Conservation (phyloP, 768 basidiomycete species). For the Hygrocybe coccinea region DNA sequence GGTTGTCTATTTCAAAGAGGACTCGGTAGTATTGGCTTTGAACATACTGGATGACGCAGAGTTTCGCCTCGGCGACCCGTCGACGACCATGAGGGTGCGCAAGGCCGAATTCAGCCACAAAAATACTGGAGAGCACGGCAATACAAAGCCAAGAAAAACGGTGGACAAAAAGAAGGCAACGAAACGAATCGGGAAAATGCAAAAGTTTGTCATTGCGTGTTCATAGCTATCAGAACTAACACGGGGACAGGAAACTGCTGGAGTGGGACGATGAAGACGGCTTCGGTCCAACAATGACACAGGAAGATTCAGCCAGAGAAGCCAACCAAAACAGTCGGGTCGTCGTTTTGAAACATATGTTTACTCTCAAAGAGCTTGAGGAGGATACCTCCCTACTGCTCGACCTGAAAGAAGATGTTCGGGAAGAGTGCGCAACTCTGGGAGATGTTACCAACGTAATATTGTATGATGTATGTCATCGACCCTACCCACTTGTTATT, state of each 20-base stretch:
- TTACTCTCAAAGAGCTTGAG: constrained; percentile 77
- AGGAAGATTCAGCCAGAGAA: constrained; percentile 44
- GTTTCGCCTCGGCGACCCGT: constrained; percentile 73
- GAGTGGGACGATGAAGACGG: constrained; percentile 97
- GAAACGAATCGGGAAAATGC: constrained; percentile 77
- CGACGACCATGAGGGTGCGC: constrained; percentile 66
- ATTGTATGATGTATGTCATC: constrained; percentile 78
- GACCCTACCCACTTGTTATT: not conserved
- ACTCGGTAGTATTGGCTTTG: constrained; percentile 81
- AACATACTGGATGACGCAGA: constrained; percentile 90
- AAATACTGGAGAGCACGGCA: constrained; percentile 34
- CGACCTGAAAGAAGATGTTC: constrained; percentile 93
- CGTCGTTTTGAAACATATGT: constrained; percentile 95
- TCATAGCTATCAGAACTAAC: not conserved
- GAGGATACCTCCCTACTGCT: constrained; percentile 81
- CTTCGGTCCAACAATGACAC: constrained; percentile 67
- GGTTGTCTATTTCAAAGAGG: constrained; percentile 96
- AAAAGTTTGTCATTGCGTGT: constrained; percentile 51
- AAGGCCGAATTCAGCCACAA: constrained; percentile 80
- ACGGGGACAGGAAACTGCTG: constrained; percentile 63
- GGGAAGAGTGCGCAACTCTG: constrained; percentile 83
- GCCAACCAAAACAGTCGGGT: constrained; percentile 63
- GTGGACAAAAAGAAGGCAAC: constrained; percentile 76
- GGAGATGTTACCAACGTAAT: constrained; percentile 96
- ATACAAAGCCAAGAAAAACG: constrained; percentile 50